These are phyloP conservation scores for Phytophthora sp. DNA, from an alignment of 352 stramenopile genomes.

Conservation along the genomic window DNA sequence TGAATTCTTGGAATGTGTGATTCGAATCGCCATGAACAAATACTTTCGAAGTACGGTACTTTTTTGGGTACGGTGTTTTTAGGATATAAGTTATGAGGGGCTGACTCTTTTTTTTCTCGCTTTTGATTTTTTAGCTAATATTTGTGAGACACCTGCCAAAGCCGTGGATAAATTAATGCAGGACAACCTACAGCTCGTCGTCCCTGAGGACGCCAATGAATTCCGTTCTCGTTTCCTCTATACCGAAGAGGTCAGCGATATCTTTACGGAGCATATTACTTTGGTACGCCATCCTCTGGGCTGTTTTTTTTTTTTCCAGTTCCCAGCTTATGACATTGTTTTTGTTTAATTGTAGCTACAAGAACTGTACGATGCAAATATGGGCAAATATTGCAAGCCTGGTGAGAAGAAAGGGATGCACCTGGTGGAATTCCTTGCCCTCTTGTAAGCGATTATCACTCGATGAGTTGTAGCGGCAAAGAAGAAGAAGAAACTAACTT, in stretches of 20 bases:
- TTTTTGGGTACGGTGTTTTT: slow-evolving; percentile 4
- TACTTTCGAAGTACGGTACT: slow-evolving; percentile 57
- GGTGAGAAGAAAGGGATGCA: slow-evolving; percentile 84
- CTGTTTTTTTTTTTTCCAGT: too few relatives aligned
- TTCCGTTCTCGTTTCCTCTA: slow-evolving; percentile 76
- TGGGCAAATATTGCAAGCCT: slow-evolving; percentile 74
- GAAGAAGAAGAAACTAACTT: too few relatives aligned
- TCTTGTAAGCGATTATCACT: slow-evolving; percentile 43
- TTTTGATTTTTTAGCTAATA: slow-evolving; percentile 45
- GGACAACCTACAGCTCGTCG: slow-evolving; percentile 59
- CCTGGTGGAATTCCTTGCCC: slow-evolving; percentile 62
- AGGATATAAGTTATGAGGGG: background rate
- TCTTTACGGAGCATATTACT: slow-evolving; percentile 75
- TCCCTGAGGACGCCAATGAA: slow-evolving; percentile 69
- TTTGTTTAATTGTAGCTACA: slow-evolving; percentile 55
- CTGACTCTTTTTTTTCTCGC: background rate
- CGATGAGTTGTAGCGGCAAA: background rate
- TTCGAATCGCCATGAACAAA: slow-evolving; percentile 85
- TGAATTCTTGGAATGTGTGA: slow-evolving; percentile 79
- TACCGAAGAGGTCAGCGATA: slow-evolving; percentile 77
- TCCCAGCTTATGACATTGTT: background rate
- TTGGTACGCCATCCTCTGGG: slow-evolving; percentile 46
- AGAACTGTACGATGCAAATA: slow-evolving; percentile 77
- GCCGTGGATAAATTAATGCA: slow-evolving; percentile 72
- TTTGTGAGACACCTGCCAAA: slow-evolving; percentile 71